Evolutionary conservation across 2,329 filamentous ascomycete species (phyloP).

Genomic region (Colletotrichum sp.): DNA sequence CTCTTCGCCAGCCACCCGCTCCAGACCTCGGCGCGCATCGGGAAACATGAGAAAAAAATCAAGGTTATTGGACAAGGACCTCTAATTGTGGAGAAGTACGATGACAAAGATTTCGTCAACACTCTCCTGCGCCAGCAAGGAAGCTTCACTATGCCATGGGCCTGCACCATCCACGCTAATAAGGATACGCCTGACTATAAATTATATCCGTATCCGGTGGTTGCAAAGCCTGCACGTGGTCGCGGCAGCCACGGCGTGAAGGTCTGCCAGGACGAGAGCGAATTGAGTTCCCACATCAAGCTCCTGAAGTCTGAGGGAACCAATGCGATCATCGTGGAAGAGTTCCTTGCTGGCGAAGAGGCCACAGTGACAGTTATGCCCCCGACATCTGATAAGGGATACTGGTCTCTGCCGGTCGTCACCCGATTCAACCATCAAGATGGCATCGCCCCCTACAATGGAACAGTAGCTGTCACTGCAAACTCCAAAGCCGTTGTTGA

Average conservation of each 20-base stretch:
- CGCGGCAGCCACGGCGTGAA: neutral
- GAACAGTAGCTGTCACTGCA: constrained; percentile 47
- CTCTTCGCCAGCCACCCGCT: neutral
- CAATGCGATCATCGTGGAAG: neutral
- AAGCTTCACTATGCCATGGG: neutral
- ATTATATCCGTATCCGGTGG: neutral
- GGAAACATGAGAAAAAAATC: neutral
- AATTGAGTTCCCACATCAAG: neutral
- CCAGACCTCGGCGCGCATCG: neutral
- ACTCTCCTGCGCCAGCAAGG: neutral
- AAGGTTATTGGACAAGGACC: neutral
- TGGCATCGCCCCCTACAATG: constrained; percentile 55
- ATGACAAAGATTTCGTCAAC: neutral
- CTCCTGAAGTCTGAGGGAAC: neutral
- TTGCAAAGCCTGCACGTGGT: neutral
- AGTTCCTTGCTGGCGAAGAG: neutral
- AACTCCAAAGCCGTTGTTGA: constrained; percentile 48
- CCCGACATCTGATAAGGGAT: constrained; percentile 32
- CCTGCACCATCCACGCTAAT: neutral
- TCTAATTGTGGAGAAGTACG: neutral
- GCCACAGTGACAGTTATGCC: constrained; percentile 44
- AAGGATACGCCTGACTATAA: neutral
- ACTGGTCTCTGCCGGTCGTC: constrained; percentile 48
- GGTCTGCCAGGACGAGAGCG: neutral
- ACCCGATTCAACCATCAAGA: constrained; percentile 51